Percentiles rank a stretch among this genome's conserved stretches.
phyloP scores from a whole-genome alignment of 164 flowering plant genomes.

The Magnolia sinica region DNA sequence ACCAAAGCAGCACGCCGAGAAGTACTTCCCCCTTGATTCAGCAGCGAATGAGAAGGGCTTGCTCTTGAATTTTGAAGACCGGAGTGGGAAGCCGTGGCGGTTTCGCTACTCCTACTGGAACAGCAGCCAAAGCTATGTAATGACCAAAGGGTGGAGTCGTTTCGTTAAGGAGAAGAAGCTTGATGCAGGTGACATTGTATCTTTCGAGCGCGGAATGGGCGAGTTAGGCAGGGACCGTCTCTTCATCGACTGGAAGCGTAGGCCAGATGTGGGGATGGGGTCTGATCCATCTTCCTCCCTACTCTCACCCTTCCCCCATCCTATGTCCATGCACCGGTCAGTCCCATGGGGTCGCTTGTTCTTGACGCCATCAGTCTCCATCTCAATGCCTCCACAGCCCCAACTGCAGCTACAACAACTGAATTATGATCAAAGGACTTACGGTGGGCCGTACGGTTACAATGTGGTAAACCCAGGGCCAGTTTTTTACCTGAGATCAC shows the following conservation, averaged over 20 bases:
- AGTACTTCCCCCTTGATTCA: conserved; percentile 80
- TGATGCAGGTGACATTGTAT: conserved; percentile 87
- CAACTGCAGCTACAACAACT: conserved; percentile 12
- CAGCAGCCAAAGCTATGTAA: conserved; percentile 99
- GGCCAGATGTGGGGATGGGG: conserved; percentile 33
- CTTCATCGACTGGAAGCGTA: conserved; percentile 80
- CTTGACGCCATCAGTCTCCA: conserved; percentile 15
- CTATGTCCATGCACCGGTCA: conserved; percentile 21
- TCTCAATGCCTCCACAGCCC: conserved; percentile 3
- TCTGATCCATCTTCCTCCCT: conserved; percentile 19
- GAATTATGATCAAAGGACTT: conserved; percentile 18
- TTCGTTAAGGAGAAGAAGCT: conserved; percentile 95
- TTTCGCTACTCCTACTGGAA: conserved; percentile 97
- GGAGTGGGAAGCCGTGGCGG: conserved; percentile 78
- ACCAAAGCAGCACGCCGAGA: conserved; percentile 97
- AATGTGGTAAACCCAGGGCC: conserved; percentile 22
- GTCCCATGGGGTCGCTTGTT: conserved; percentile 34
- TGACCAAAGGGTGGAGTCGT: conserved; percentile 98
- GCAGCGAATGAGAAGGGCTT: conserved; percentile 72
- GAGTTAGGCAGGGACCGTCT: conserved; percentile 47
- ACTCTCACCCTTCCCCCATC: conserved; percentile 11
- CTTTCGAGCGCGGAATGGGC: conserved; percentile 70
- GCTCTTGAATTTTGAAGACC: conserved; percentile 76
- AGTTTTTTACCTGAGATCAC: conserved; percentile 20
- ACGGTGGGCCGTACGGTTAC: conserved; percentile 12